phyloP scores from a whole-genome alignment of 2,329 filamentous ascomycete genomes.

The Calonectria multiphialidica region DNA sequence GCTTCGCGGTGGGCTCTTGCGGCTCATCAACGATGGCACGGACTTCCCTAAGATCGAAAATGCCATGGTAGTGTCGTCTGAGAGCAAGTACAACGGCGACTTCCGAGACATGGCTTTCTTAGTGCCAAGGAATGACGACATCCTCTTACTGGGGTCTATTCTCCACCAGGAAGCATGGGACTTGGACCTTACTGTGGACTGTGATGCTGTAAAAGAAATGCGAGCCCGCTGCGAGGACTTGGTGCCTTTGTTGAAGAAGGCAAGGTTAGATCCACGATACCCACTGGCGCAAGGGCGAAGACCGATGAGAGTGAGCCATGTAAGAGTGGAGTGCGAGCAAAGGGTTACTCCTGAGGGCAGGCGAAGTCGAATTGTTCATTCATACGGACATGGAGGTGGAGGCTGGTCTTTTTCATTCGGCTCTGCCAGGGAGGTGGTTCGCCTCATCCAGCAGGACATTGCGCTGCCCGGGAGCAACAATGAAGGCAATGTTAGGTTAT shows the following conservation, averaged over 20 bases:
- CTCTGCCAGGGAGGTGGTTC: constrained; percentile 65
- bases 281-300: constrained; percentile 9
- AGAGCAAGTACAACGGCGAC: not conserved
- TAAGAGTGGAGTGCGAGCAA: not conserved
- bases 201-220: constrained; percentile 2
- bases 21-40: constrained; percentile 6
- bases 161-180: constrained; percentile 5
- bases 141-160: constrained; percentile 14
- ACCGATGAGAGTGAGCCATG: not conserved
- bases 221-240: not conserved
- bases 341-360: not conserved
- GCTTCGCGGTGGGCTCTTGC: constrained; percentile 4
- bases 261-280: not conserved
- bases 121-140: constrained; percentile 10
- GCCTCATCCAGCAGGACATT: constrained; percentile 34
- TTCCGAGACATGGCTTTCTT: constrained; percentile 12
- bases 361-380: not conserved
- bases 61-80: constrained; percentile 1
- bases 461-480: not conserved
- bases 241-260: not conserved
- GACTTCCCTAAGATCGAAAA: constrained; percentile 2
- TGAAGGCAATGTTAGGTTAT: not conserved
- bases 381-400: constrained; percentile 6
- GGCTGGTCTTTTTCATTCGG: constrained; percentile 15
- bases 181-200: constrained; percentile 1